phyloP scores from a whole-genome alignment of 2,329 filamentous ascomycete genomes.

The Mycosphaerelloides madeirae region DNA sequence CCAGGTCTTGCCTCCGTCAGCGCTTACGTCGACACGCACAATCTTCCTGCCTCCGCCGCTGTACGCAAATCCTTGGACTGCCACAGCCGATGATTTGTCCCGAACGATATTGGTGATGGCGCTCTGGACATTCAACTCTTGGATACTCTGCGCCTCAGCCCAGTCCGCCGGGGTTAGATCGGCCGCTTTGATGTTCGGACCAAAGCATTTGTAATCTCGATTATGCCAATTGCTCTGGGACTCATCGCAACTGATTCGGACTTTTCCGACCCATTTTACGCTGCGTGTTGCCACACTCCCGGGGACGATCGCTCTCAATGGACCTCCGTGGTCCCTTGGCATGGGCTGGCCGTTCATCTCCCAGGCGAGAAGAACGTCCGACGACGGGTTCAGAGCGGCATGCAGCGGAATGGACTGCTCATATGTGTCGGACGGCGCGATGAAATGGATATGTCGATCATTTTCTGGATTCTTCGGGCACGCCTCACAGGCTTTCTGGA shows the following conservation, averaged over 20 bases:
- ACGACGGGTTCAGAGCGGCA: conserved; percentile 57
- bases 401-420: conserved; percentile 22
- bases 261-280: conserved; percentile 57
- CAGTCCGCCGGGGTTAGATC: conserved; percentile 52
- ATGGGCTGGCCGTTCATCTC: conserved; percentile 66
- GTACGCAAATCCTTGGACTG: conserved; percentile 60
- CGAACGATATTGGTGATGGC: conserved; percentile 52
- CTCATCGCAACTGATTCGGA: conserved; percentile 62
- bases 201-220: conserved; percentile 65
- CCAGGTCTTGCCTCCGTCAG: conserved; percentile 61
- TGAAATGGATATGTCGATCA: conserved; percentile 52
- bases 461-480: conserved; percentile 28
- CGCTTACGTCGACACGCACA: conserved; percentile 62
- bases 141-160: conserved; percentile 59
- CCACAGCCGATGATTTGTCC: conserved; percentile 19
- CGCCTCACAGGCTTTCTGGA: conserved; percentile 24
- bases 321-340: conserved; percentile 62
- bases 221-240: conserved; percentile 62
- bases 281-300: conserved; percentile 62
- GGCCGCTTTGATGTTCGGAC: conserved; percentile 39
- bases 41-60: conserved; percentile 63
- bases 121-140: conserved; percentile 64
- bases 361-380: conserved; percentile 61
- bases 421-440: conserved; percentile 20
- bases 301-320: conserved; percentile 58